Base-by-base conservation (phyloP, 1,284 basidiomycete genomes). In the Cutaneotrichosporon daszewskae region DNA sequence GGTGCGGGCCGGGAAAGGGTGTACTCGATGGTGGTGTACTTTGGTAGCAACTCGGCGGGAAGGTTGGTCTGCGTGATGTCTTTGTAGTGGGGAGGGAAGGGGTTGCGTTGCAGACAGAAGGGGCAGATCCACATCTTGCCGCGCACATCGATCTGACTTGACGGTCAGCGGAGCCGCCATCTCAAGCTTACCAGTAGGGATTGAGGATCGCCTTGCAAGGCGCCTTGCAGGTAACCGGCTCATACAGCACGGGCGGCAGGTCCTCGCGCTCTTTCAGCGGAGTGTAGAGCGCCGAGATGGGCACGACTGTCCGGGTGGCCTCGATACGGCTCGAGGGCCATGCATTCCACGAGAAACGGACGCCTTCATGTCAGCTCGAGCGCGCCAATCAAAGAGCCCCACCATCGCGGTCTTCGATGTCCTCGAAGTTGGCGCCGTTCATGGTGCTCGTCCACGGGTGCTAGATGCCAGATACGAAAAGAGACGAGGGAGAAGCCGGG, bases 91-190 rank as follows among this genome's bases (percentile, higher is more conserved):
- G 91, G 89, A 8, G 94, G 94, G 75, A 98, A 97, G 2, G 92
- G 84, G 70, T 97, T 98, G 51, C 94, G 84, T 42, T 88, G 85
- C 45, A 97, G 77, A 74, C 94, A 98, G 76, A 98, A 98, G 3
- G 94, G 94, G 67, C 94, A 98, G 62, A 98, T 97, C 94, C 94
- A 98, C 45, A 98, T 82, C 74, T 97, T 98, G 55, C 88, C 92
- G 58, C 95, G 83, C 49, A 97, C 88, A 73, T 98, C 94, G 68
- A 98, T 92, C 77, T 97, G 94, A 72, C 94, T 95, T 43, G 3
- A 12, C n/a, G 18, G 40, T 44, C 8, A 40, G 40, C n/a, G n/a
- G n/a, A n/a, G n/a, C n/a, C n/a, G n/a, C n/a, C n/a, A n/a, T n/a
- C n/a, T n/a, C n/a, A n/a, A n/a, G 66, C 77, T 50, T 58, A 90